Conservation (phyloP, 2,329 filamentous ascomycete species). For the Myriangium duriaei region DNA sequence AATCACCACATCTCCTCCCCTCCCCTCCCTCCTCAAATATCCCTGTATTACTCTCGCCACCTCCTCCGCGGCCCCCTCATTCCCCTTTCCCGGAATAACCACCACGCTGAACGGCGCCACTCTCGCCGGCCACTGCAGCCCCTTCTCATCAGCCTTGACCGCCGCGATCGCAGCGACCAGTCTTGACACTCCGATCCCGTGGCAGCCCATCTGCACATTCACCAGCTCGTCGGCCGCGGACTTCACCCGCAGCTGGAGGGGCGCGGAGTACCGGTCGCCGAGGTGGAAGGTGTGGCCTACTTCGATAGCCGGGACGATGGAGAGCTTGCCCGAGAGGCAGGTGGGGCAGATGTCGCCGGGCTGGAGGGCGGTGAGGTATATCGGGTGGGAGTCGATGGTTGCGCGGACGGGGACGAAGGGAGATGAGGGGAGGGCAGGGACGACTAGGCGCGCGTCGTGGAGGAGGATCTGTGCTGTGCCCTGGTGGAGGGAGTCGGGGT, state of each 20-base stretch:
- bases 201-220: constrained; percentile 84
- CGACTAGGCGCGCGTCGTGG: constrained; percentile 16
- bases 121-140: constrained; percentile 74
- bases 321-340: constrained; percentile 52
- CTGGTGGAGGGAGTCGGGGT: background rate
- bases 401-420: constrained; percentile 2
- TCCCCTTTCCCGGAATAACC: constrained; percentile 40
- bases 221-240: constrained; percentile 28
- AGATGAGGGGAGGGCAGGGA: background rate
- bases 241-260: constrained; percentile 53
- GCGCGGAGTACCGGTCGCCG: constrained; percentile 72
- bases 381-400: constrained; percentile 16
- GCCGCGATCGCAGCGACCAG: constrained; percentile 80
- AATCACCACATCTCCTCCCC: constrained; percentile 34
- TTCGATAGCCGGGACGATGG: constrained; percentile 65
- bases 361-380: constrained; percentile 54
- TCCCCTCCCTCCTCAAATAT: background rate
- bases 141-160: constrained; percentile 55
- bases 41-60: background rate
- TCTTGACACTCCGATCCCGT: constrained; percentile 86
- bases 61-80: constrained; percentile 10
- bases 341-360: constrained; percentile 61
- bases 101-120: constrained; percentile 77
- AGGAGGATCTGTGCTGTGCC: constrained; percentile 11
- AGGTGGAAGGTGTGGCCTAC: constrained; percentile 92